Conservation (phyloP, 768 basidiomycete species). For the Gloeostereum incarnatum region DNA sequence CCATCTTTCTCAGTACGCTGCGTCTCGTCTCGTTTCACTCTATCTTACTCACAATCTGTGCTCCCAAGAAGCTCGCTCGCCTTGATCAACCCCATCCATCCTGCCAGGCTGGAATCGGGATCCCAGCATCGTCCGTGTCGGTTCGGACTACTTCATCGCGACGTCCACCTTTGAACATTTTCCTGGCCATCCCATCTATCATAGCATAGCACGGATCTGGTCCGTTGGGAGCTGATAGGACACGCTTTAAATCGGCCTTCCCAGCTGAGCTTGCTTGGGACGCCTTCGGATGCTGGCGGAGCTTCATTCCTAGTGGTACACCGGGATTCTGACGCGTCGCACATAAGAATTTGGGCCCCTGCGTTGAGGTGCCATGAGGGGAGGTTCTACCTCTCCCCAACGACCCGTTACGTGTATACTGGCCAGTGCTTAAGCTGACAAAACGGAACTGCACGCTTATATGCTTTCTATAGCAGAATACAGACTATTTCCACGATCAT, state of each 20-base stretch:
- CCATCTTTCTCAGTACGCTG: too few relatives aligned
- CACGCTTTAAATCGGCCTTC: constrained; percentile 26
- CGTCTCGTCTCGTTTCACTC: too few relatives aligned
- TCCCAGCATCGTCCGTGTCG: constrained; percentile 28
- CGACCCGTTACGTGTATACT: constrained; percentile 29
- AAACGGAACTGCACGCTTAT: not conserved
- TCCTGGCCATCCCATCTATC: constrained; percentile 32
- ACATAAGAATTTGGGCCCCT: constrained; percentile 25
- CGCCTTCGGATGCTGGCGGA: constrained; percentile 27
- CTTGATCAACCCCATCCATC: constrained; percentile 25
- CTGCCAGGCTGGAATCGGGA: constrained; percentile 32
- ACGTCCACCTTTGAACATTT: constrained; percentile 31
- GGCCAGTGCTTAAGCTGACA: constrained; percentile 11
- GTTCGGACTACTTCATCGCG: constrained; percentile 26
- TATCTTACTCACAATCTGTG: too few relatives aligned
- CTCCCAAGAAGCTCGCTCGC: too few relatives aligned
- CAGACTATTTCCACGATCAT: constrained; percentile 27
- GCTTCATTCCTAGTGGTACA: not conserved
- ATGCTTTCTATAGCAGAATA: constrained; percentile 20
- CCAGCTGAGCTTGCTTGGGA: constrained; percentile 24
- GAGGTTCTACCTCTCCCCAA: constrained; percentile 25
- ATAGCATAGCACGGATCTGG: constrained; percentile 27
- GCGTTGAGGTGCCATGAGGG: constrained; percentile 24
- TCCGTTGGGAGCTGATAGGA: constrained; percentile 25
- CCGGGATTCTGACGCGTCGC: not conserved